Conservation (phyloP, 2,329 filamentous ascomycete genomes). For the Calonectria ilicicola region DNA sequence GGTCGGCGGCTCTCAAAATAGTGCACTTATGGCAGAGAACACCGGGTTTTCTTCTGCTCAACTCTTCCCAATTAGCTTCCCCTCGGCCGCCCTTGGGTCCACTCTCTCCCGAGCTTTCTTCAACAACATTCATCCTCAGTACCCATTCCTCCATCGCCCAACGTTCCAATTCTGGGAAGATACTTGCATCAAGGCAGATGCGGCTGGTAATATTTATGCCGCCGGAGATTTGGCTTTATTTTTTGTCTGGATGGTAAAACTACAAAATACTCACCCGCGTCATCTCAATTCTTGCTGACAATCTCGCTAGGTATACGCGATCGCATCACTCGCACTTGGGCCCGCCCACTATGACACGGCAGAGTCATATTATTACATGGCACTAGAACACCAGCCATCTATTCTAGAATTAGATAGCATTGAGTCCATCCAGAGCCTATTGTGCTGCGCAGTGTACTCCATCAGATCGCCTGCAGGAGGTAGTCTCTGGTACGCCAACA, state of each 20-base stretch:
- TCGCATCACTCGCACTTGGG: constrained; percentile 28
- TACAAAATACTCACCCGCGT: background rate
- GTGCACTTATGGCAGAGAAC: constrained; percentile 19
- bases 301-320: constrained; percentile 27
- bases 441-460: constrained; percentile 28
- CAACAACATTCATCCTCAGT: constrained; percentile 31
- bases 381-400: constrained; percentile 22
- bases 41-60: background rate
- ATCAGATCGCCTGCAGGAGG: constrained; percentile 30
- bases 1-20: constrained; percentile 25
- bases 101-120: constrained; percentile 29
- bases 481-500: constrained; percentile 25
- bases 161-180: constrained; percentile 34
- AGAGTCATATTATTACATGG: constrained; percentile 35
- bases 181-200: constrained; percentile 28
- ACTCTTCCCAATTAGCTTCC: constrained; percentile 25
- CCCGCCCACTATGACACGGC: constrained; percentile 30
- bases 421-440: constrained; percentile 30
- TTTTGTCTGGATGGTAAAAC: constrained; percentile 31
- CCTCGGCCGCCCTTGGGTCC: constrained; percentile 20
- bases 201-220: constrained; percentile 21
- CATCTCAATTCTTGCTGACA: background rate
- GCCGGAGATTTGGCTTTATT: constrained; percentile 30
- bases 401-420: constrained; percentile 29
- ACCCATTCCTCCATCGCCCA: constrained; percentile 28